Conservation (phyloP, 805 yeast genomes). For the Barnettozyma vustinii region DNA sequence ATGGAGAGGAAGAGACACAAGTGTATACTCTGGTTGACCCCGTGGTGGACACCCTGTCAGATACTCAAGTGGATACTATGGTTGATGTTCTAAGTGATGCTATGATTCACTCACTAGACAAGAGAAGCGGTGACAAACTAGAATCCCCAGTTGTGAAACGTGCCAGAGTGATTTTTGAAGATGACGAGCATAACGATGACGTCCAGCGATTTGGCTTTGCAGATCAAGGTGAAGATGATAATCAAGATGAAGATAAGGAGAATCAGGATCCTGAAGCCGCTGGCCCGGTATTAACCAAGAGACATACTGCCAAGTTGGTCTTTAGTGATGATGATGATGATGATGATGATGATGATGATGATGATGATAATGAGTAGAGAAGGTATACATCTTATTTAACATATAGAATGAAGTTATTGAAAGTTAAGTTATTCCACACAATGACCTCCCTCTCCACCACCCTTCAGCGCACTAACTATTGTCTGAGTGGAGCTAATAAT, state of each 20-base stretch:
- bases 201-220: neutral
- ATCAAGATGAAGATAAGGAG: constrained; percentile 2
- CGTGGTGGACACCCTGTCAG: neutral
- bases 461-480: constrained; percentile 32
- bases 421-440: constrained; percentile 11
- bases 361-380: constrained; percentile 4
- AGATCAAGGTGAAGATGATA: neutral
- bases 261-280: constrained; percentile 3
- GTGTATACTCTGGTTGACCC: no score
- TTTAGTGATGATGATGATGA: constrained; percentile 16
- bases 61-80: neutral
- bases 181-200: neutral
- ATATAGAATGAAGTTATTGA: neutral
- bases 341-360: constrained; percentile 13
- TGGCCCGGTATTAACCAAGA: neutral
- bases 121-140: constrained; percentile 3
- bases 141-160: constrained; percentile 11
- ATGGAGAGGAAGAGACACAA: neutral
- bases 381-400: neutral
- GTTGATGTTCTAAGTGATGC: neutral
- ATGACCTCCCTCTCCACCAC: constrained; percentile 14
- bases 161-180: constrained; percentile 1
- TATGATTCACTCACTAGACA: neutral
- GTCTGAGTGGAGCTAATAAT: constrained; percentile 76
- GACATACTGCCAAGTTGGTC: constrained; percentile 6